A percentile compares a stretch with the other conserved stretches of the same genome.
Evolutionary conservation across 371 early-diverging fungal genomes (phyloP).

Genomic region (Apophysomyces trapeziformis): DNA sequence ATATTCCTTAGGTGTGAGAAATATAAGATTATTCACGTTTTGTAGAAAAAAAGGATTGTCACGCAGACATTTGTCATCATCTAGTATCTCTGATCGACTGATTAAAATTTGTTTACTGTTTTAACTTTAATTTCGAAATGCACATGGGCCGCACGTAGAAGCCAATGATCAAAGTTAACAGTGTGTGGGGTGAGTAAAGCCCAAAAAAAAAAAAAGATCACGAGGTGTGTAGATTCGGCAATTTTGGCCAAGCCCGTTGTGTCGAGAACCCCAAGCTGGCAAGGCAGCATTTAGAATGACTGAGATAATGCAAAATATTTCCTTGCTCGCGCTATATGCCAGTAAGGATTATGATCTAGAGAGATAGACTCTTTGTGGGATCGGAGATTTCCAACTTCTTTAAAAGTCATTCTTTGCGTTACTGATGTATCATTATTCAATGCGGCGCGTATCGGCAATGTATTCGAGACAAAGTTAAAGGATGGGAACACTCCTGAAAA

Average conservation of each 20-base stretch:
- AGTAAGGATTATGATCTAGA: conserved; percentile 11
- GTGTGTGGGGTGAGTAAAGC: conserved; percentile 37
- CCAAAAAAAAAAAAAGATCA: conserved; percentile 1
- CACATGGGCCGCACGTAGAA: conserved; percentile 41
- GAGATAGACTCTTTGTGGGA: too few species aligned
- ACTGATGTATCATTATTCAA: not conserved
- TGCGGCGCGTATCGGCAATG: conserved; percentile 18
- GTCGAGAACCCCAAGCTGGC: too few species aligned
- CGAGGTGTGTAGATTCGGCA: conserved; percentile 2
- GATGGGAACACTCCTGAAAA: too few species aligned
- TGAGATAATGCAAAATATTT: too few species aligned
- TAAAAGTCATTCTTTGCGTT: too few species aligned
- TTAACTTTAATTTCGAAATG: conserved; percentile 7
- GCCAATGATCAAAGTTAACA: conserved; percentile 49
- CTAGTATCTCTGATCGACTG: not conserved
- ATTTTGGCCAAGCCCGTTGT: conserved; percentile 10
- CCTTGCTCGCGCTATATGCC: not conserved
- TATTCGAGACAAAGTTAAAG: not conserved
- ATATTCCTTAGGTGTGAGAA: not conserved
- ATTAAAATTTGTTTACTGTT: not conserved
- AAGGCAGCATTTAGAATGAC: too few species aligned
- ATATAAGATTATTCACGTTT: not conserved
- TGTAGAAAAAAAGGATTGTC: conserved; percentile 39
- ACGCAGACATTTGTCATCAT: conserved; percentile 15
- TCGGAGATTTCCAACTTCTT: too few species aligned